A percentile compares a stretch with the other conserved stretches of the same genome.
These are phyloP conservation scores for Nannochloropsis salina DNA, from an alignment of 108 stramenopile genomes.

Conservation along the genomic window DNA sequence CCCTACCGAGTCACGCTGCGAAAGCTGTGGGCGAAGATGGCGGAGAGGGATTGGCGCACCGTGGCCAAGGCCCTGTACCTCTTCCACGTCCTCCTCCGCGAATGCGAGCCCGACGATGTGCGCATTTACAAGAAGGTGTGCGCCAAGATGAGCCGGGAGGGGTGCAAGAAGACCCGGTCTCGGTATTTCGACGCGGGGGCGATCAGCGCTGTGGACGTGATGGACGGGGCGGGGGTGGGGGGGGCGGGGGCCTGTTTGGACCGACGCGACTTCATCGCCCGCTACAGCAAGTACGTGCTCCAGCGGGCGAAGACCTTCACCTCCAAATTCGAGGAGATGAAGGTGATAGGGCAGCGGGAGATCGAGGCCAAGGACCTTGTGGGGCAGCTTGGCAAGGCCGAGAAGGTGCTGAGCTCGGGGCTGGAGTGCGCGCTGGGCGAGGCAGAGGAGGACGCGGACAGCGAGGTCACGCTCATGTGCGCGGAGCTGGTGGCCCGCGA, in stretches of 20 bases:
- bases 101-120: slow-evolving; percentile 34
- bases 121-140: slow-evolving; percentile 42
- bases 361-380: not conserved
- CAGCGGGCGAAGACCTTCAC: slow-evolving; percentile 46
- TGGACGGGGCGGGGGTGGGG: slow-evolving; percentile 25
- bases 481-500: not conserved
- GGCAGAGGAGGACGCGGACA: not conserved
- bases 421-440: slow-evolving; percentile 18
- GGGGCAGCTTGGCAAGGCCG: not conserved
- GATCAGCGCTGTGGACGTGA: slow-evolving; percentile 29
- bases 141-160: slow-evolving; percentile 44
- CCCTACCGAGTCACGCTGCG: slow-evolving; percentile 57
- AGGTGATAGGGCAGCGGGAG: not conserved
- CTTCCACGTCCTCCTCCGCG: slow-evolving; percentile 48
- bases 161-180: slow-evolving; percentile 42
- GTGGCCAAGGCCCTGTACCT: slow-evolving; percentile 50
- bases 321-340: slow-evolving; percentile 50
- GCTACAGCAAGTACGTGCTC: slow-evolving; percentile 54
- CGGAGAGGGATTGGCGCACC: slow-evolving; percentile 56
- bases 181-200: slow-evolving; percentile 39
- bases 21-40: slow-evolving; percentile 58
- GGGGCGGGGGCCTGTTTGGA: slow-evolving; percentile 23
- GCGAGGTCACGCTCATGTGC: not conserved
- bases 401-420: not conserved
- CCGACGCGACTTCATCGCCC: slow-evolving; percentile 34